A percentile compares a stretch with the other conserved stretches of the same genome.
Evolutionary conservation across 1,284 basidiomycete species (phyloP).

Genomic region (Retiboletus fuscus): DNA sequence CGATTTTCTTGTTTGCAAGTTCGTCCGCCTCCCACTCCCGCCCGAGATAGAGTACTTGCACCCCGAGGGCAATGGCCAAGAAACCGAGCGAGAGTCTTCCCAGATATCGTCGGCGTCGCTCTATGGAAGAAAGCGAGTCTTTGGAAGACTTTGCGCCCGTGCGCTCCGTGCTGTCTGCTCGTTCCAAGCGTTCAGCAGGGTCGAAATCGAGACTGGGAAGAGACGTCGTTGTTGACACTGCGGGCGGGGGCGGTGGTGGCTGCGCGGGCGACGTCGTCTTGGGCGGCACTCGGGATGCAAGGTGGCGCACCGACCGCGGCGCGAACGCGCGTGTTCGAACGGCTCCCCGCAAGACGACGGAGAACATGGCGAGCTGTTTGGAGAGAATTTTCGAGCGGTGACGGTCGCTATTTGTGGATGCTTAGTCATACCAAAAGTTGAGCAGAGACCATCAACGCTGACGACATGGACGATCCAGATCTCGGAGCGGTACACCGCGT

Average conservation of each 20-base stretch:
- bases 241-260: constrained; percentile 23
- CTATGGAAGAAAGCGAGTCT: constrained; percentile 77
- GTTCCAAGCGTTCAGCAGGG: constrained; percentile 52
- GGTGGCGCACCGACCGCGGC: constrained; percentile 34
- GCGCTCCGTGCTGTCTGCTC: constrained; percentile 45
- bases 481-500: constrained; percentile 46
- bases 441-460: not conserved
- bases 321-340: constrained; percentile 34
- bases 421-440: constrained; percentile 34
- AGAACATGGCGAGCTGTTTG: constrained; percentile 37
- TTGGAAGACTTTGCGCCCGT: constrained; percentile 81
- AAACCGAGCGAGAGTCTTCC: constrained; percentile 66
- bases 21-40: constrained; percentile 72
- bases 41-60: constrained; percentile 63
- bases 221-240: constrained; percentile 15
- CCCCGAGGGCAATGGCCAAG: constrained; percentile 62
- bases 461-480: constrained; percentile 42
- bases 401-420: constrained; percentile 18
- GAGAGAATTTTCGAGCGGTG: not conserved
- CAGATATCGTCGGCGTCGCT: constrained; percentile 69
- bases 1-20: constrained; percentile 63
- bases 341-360: constrained; percentile 40
- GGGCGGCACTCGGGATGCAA: constrained; percentile 42
- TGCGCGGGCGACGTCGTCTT: constrained; percentile 13
- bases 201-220: constrained; percentile 67